A percentile compares a stretch with the other conserved stretches of the same genome.
These are phyloP conservation scores for Neobulgaria alba DNA, from an alignment of 2,329 filamentous ascomycete genomes.

Conservation along the genomic window DNA sequence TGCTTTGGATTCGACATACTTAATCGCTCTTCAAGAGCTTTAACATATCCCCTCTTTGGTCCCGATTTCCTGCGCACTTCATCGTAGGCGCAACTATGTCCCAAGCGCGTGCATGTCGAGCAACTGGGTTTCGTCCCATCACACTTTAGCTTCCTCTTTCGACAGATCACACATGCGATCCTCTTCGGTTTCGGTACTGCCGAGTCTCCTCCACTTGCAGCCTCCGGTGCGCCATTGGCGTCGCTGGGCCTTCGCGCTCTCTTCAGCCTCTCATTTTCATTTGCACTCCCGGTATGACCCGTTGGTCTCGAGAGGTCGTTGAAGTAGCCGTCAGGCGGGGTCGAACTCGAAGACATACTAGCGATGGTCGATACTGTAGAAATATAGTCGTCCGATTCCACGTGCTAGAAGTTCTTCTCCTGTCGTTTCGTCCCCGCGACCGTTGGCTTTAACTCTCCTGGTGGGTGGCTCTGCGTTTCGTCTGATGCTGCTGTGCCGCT, in stretches of 20 bases:
- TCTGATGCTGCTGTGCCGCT: not conserved
- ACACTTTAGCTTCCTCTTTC: constrained; percentile 78
- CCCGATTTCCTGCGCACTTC: constrained; percentile 64
- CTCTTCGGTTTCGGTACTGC: constrained; percentile 60
- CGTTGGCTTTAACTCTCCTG: no score
- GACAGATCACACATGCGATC: constrained; percentile 88
- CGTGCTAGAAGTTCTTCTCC: not conserved
- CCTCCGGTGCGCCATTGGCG: constrained; percentile 29
- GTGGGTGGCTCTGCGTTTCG: no score
- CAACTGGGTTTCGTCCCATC: constrained; percentile 59
- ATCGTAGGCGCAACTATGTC: constrained; percentile 60
- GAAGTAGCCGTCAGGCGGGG: constrained; percentile 41
- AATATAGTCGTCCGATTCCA: not conserved
- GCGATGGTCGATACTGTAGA: not conserved
- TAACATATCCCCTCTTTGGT: constrained; percentile 64
- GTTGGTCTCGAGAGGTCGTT: constrained; percentile 43
- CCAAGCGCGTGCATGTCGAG: constrained; percentile 54
- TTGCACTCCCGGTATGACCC: constrained; percentile 9
- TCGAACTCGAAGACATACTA: constrained; percentile 27
- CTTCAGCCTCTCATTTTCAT: constrained; percentile 23
- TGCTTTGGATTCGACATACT: no score
- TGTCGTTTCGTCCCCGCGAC: not conserved
- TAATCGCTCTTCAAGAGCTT: constrained; percentile 72
- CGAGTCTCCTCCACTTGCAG: constrained; percentile 41
- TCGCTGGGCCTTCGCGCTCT: constrained; percentile 24